Evolutionary conservation across 192 early-diverging fungal species (phyloP).

Genomic region (Gigaspora rosea): DNA sequence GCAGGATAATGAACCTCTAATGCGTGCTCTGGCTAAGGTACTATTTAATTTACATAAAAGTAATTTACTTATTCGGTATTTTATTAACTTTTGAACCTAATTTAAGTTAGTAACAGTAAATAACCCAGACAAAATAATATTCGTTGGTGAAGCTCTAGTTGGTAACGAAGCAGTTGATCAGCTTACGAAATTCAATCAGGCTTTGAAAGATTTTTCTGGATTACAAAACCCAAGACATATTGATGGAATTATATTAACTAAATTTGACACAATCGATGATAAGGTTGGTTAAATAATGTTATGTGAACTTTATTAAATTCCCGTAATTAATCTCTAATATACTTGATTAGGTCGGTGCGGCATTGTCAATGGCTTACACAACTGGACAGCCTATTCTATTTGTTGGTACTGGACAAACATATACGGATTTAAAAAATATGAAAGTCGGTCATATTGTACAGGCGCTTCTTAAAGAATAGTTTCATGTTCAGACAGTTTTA

Average conservation of each 20-base stretch:
- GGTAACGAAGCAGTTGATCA: constrained; percentile 98
- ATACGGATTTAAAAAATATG: constrained; percentile 91
- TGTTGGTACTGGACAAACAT: constrained; percentile 97
- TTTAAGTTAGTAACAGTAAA: constrained; percentile 79
- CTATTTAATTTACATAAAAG: not conserved
- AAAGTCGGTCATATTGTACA: constrained; percentile 75
- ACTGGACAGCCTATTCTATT: constrained; percentile 95
- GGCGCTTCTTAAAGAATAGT: constrained; percentile 60
- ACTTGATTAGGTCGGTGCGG: constrained; percentile 77
- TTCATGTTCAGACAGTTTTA: no score
- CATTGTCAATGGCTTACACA: constrained; percentile 93
- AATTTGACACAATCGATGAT: constrained; percentile 97
- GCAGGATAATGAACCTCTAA: constrained; percentile 98
- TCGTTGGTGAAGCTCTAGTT: constrained; percentile 96
- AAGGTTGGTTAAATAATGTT: constrained; percentile 54
- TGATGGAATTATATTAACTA: constrained; percentile 94
- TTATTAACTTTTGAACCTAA: not conserved
- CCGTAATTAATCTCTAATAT: not conserved
- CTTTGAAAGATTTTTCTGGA: constrained; percentile 87
- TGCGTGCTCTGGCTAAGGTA: constrained; percentile 92
- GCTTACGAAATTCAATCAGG: constrained; percentile 93
- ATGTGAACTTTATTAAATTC: not conserved
- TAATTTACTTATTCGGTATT: not conserved
- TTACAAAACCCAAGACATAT: constrained; percentile 82
- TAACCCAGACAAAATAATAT: constrained; percentile 93